phyloP scores from a whole-genome alignment of 2,329 filamentous ascomycete genomes.

The Blastomyces gilchristii region DNA sequence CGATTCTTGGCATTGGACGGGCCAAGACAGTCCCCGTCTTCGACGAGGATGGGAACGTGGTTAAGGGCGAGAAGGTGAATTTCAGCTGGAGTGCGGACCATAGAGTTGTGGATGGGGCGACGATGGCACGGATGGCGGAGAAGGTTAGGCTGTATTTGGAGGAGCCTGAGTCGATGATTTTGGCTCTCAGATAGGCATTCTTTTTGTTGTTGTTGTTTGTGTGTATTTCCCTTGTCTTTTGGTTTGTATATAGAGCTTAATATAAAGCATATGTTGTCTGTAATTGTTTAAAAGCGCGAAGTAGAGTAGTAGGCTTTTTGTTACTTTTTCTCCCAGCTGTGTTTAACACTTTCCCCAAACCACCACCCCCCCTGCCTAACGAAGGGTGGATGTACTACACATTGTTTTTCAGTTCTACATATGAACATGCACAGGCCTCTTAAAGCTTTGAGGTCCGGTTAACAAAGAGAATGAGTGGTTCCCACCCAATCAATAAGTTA shows the following conservation, averaged over 20 bases:
- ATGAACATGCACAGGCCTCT: neutral
- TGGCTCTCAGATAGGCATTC: slow-evolving; percentile 60
- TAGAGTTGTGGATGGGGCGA: slow-evolving; percentile 85
- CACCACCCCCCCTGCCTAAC: neutral
- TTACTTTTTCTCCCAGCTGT: neutral
- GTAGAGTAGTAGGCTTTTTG: neutral
- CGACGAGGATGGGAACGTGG: slow-evolving; percentile 45
- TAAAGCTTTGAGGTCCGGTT: neutral
- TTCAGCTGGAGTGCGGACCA: slow-evolving; percentile 98
- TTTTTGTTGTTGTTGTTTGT: neutral
- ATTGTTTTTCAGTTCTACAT: neutral
- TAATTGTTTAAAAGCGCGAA: neutral
- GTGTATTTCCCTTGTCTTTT: too few species aligned
- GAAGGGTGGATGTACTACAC: neutral
- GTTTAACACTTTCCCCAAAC: neutral
- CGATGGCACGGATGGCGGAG: slow-evolving; percentile 82
- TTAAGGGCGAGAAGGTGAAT: slow-evolving; percentile 70
- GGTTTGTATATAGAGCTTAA: neutral
- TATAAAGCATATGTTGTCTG: neutral
- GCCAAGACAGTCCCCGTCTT: slow-evolving; percentile 76
- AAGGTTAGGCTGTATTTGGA: slow-evolving; percentile 69
- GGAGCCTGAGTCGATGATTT: slow-evolving; percentile 75
- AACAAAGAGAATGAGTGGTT: neutral
- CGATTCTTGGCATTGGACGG: slow-evolving; percentile 80
- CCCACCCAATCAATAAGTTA: too few species aligned